Evolutionary conservation across 768 basidiomycete genomes (phyloP).

Genomic region (Solioccasus polychromus): DNA sequence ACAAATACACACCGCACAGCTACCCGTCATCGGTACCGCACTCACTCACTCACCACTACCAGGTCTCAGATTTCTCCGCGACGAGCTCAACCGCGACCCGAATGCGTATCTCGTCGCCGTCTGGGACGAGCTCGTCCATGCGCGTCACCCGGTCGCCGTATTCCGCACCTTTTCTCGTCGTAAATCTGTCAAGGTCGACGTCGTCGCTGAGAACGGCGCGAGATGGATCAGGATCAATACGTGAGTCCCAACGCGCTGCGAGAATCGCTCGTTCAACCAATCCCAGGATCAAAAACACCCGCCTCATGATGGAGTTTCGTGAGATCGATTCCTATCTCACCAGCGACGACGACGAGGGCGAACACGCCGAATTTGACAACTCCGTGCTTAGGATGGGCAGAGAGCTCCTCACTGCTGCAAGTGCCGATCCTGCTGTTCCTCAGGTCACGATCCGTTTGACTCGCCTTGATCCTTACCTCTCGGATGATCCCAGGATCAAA

Average conservation of each 20-base stretch:
- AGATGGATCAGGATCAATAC: conserved; percentile 87
- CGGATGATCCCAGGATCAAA: conserved; percentile 54
- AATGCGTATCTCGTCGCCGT: conserved; percentile 82
- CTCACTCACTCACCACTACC: conserved; percentile 21
- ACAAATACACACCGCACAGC: conserved; percentile 12
- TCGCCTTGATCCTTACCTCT: conserved; percentile 50
- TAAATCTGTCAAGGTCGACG: conserved; percentile 64
- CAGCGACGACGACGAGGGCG: conserved; percentile 42
- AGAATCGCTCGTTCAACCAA: not conserved
- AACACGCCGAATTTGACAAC: conserved; percentile 59
- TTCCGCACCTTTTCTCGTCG: conserved; percentile 48
- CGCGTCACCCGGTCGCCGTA: conserved; percentile 57
- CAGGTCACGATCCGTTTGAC: conserved; percentile 64
- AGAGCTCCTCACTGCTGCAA: conserved; percentile 62
- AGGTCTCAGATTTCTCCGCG: conserved; percentile 40
- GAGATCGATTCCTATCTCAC: conserved; percentile 83
- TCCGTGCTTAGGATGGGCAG: conserved; percentile 70
- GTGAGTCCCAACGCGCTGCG: conserved; percentile 42
- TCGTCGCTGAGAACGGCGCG: conserved; percentile 71
- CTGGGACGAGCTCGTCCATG: conserved; percentile 73
- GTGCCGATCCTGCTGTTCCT: conserved; percentile 54
- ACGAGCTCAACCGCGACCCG: conserved; percentile 46
- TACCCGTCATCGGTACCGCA: conserved; percentile 33
- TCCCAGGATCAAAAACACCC: conserved; percentile 71
- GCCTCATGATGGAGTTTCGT: conserved; percentile 75